phyloP scores from a whole-genome alignment of 2,329 filamentous ascomycete genomes.

The Beauveria caledonica region DNA sequence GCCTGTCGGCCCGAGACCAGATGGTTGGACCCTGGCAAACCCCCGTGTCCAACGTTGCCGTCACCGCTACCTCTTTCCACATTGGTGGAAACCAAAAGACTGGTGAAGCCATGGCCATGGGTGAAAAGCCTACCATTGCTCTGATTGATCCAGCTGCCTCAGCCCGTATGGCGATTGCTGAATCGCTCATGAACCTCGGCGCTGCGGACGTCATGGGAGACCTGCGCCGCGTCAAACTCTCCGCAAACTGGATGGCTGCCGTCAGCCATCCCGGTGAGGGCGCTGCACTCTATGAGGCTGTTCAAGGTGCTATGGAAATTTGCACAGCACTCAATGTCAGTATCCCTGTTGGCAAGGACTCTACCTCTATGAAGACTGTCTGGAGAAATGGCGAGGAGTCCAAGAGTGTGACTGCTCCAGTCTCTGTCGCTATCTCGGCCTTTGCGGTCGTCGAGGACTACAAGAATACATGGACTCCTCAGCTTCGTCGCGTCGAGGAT shows the following conservation, averaged over 20 bases:
- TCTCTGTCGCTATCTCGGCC: constrained; percentile 85
- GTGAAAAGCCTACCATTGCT: constrained; percentile 81
- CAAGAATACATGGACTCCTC: constrained; percentile 86
- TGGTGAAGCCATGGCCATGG: constrained; percentile 97
- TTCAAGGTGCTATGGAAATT: constrained; percentile 84
- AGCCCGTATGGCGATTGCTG: constrained; percentile 91
- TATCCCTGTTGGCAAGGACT: constrained; percentile 96
- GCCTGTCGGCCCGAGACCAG: constrained; percentile 81
- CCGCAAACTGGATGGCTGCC: constrained; percentile 99
- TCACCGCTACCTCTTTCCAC: constrained; percentile 76
- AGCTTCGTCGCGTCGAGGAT: constrained; percentile 73
- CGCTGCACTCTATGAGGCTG: constrained; percentile 85
- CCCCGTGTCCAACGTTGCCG: constrained; percentile 87
- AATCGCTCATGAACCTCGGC: constrained; percentile 87
- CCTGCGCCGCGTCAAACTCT: constrained; percentile 73
- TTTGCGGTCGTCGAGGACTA: constrained; percentile 80
- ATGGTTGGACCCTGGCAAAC: constrained; percentile 96
- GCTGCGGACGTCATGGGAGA: constrained; percentile 65
- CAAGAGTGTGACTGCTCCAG: constrained; percentile 84
- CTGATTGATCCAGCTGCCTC: constrained; percentile 86
- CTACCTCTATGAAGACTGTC: constrained; percentile 97
- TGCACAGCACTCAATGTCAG: constrained; percentile 85
- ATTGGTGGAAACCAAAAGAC: constrained; percentile 57
- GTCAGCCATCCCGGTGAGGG: constrained; percentile 88
- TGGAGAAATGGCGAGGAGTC: constrained; percentile 68